These are phyloP conservation scores for Ceratobasidium sp. DNA, from an alignment of 1,284 basidiomycete genomes.

Conservation along the genomic window DNA sequence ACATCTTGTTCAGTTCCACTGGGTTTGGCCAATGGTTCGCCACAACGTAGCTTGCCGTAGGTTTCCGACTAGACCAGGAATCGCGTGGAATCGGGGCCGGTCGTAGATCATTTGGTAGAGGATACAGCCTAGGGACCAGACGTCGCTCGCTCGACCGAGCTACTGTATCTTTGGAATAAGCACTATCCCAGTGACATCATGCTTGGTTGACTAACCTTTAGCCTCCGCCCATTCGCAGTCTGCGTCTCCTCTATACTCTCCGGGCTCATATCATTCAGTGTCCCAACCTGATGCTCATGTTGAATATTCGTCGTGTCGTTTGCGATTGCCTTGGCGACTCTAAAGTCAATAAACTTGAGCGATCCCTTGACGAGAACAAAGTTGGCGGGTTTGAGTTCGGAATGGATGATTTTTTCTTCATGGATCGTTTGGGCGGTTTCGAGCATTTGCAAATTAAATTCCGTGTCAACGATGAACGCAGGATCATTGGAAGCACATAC, in stretches of 20 bases:
- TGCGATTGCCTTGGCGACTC: slow-evolving; percentile 96
- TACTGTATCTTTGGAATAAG: not conserved
- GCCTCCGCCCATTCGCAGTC: slow-evolving; percentile 54
- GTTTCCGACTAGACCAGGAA: slow-evolving; percentile 68
- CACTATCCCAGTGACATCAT: not conserved
- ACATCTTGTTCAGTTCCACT: no score
- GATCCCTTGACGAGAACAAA: slow-evolving; percentile 94
- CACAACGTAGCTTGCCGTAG: no score
- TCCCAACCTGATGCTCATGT: slow-evolving; percentile 84
- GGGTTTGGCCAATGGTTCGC: no score
- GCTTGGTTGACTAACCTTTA: slow-evolving; percentile 54
- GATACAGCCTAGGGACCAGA: slow-evolving; percentile 98
- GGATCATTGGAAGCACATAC: slow-evolving; percentile 59
- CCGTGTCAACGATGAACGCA: not conserved
- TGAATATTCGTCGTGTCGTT: slow-evolving; percentile 98
- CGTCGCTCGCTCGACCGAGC: slow-evolving; percentile 87
- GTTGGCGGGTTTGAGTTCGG: slow-evolving; percentile 96
- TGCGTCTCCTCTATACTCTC: slow-evolving; percentile 45
- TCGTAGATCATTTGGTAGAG: slow-evolving; percentile 99
- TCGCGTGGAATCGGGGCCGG: slow-evolving; percentile 89
- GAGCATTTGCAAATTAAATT: slow-evolving; percentile 75
- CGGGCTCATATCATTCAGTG: slow-evolving; percentile 21
- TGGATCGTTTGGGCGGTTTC: slow-evolving; percentile 96
- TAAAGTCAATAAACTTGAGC: slow-evolving; percentile 95
- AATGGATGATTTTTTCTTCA: slow-evolving; percentile 96